Evolutionary conservation across 2,329 filamentous ascomycete genomes (phyloP).

Genomic region (Phyllosticta capitalensis): DNA sequence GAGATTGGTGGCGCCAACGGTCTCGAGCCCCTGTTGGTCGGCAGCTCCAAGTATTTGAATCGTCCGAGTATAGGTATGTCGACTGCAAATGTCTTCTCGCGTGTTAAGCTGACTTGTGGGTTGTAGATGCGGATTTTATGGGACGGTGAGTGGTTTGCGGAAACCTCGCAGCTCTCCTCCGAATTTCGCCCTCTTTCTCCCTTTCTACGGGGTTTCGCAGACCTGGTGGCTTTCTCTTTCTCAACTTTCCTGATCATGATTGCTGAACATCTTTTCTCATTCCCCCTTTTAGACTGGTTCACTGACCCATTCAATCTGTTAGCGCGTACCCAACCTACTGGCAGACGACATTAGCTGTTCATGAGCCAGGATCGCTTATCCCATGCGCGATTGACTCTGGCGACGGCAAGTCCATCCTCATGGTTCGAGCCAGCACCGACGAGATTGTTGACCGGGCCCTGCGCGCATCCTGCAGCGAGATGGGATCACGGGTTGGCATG

Average conservation of each 20-base stretch:
- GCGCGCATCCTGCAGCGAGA: constrained; percentile 13
- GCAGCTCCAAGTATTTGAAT: constrained; percentile 20
- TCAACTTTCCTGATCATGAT: too few species aligned
- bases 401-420: constrained; percentile 12
- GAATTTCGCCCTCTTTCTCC: too few species aligned
- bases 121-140: constrained; percentile 7
- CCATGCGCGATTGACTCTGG: constrained; percentile 9
- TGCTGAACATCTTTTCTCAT: too few species aligned
- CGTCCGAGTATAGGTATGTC: constrained; percentile 7
- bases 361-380: constrained; percentile 5
- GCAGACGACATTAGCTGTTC: constrained; percentile 9
- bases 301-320: too few species aligned
- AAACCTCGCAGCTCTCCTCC: too few species aligned
- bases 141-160: too few species aligned
- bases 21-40: constrained; percentile 13
- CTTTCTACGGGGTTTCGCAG: too few species aligned
- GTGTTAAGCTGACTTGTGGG: neutral
- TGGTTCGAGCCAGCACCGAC: constrained; percentile 10
- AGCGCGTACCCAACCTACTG: constrained; percentile 9
- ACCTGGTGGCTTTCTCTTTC: too few species aligned
- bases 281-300: too few species aligned
- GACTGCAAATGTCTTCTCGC: neutral
- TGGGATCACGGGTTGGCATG: constrained; percentile 24
- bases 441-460: constrained; percentile 12
- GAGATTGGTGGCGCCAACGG: constrained; percentile 42